Conservation (phyloP, 1,139 yeast genomes). For the Kluyveromyces sp. region DNA sequence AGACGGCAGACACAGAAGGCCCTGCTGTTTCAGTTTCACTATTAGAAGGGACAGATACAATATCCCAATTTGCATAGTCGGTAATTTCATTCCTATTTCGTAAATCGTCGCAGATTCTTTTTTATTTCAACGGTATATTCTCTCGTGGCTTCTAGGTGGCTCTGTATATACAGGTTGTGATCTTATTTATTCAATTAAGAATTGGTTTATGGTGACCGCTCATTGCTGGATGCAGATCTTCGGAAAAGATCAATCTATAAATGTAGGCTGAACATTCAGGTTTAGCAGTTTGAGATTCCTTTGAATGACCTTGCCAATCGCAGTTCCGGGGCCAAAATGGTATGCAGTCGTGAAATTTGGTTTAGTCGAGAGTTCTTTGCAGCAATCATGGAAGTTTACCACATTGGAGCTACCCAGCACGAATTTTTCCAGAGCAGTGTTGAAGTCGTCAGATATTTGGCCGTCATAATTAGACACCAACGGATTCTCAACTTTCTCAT, state of each 20-base stretch:
- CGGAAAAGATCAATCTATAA: background rate
- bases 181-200: too few relatives aligned
- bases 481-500: constrained; percentile 17
- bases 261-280: background rate
- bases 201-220: too few relatives aligned
- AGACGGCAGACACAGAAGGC: constrained; percentile 73
- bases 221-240: too few relatives aligned
- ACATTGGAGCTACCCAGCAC: constrained; percentile 30
- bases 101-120: background rate
- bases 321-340: constrained; percentile 30
- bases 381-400: constrained; percentile 30
- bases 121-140: background rate
- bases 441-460: constrained; percentile 21
- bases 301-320: constrained; percentile 24
- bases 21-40: constrained; percentile 92
- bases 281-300: constrained; percentile 16
- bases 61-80: constrained; percentile 94
- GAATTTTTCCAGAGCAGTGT: constrained; percentile 30
- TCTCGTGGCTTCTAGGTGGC: background rate
- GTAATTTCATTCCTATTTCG: constrained; percentile 81
- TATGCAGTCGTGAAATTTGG: constrained; percentile 17
- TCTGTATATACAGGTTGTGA: background rate
- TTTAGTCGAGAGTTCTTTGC: constrained; percentile 23
- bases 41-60: constrained; percentile 88
- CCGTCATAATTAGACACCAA: constrained; percentile 30